phyloP scores from a whole-genome alignment of 2,329 filamentous ascomycete genomes.

The Ascosphaera apis region DNA sequence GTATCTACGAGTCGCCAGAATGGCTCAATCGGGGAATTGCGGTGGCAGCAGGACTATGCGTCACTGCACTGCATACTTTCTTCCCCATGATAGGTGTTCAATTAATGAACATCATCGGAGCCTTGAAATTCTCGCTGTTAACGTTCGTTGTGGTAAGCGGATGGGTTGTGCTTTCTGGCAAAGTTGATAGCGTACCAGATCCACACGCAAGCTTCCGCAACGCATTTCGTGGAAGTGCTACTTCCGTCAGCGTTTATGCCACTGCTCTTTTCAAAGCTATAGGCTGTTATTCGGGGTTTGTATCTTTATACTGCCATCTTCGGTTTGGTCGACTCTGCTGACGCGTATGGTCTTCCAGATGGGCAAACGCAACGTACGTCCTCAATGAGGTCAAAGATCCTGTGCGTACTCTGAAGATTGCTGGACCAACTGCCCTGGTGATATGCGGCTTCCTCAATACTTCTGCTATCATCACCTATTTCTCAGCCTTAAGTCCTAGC shows the following conservation, averaged over 20 bases:
- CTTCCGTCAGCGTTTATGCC: conserved; percentile 26
- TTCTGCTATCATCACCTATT: conserved; percentile 41
- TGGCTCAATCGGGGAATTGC: conserved; percentile 32
- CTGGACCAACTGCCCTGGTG: conserved; percentile 34
- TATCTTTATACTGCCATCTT: neutral
- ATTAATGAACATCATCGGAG: conserved; percentile 39
- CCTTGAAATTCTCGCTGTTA: conserved; percentile 38
- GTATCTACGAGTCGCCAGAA: conserved; percentile 25
- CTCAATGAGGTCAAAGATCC: conserved; percentile 49
- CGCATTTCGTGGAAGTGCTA: conserved; percentile 31
- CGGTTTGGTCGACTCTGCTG: too few relatives aligned
- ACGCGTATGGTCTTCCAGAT: conserved; percentile 35
- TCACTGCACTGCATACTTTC: conserved; percentile 36
- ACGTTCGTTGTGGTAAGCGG: conserved; percentile 38
- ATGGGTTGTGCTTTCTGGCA: conserved; percentile 29
- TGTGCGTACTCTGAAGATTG: conserved; percentile 38
- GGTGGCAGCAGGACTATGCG: conserved; percentile 29
- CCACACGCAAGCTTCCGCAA: conserved; percentile 41
- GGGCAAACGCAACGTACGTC: conserved; percentile 46
- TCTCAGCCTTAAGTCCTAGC: conserved; percentile 41
- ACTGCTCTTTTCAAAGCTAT: conserved; percentile 39
- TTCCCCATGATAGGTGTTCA: conserved; percentile 33
- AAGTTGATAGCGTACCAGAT: conserved; percentile 4
- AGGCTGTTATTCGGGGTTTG: conserved; percentile 38
- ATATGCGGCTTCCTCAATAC: conserved; percentile 42